Conservation (phyloP, 495 filamentous ascomycete genomes). For the Glonium stellatum region DNA sequence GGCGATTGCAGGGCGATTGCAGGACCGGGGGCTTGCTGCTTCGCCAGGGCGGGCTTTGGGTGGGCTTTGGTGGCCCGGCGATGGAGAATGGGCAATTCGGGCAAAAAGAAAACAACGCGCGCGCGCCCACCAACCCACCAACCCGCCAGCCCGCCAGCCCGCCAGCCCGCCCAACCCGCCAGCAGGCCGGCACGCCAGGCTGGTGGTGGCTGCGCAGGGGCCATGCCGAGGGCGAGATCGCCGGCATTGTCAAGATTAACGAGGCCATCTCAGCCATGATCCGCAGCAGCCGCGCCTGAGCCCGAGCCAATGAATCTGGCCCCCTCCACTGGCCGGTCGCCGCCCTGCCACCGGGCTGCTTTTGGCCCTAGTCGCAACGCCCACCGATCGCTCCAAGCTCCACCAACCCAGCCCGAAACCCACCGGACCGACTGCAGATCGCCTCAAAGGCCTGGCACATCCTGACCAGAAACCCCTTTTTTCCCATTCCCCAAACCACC, state of each 20-base stretch:
- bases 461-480: not conserved
- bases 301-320: not conserved
- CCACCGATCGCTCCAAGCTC: not conserved
- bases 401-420: not conserved
- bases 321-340: not conserved
- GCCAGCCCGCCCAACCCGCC: too few species aligned
- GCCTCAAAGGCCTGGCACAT: not conserved
- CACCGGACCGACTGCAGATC: not conserved
- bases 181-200: too few species aligned
- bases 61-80: too few species aligned
- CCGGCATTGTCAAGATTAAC: constrained; percentile 2
- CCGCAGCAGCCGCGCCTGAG: not conserved
- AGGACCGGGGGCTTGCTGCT: too few species aligned
- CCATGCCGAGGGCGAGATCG: not conserved
- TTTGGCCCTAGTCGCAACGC: not conserved
- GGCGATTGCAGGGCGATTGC: too few species aligned
- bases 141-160: too few species aligned
- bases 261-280: not conserved
- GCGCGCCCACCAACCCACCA: too few species aligned
- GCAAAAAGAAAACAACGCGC: too few species aligned
- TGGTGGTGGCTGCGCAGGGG: not conserved
- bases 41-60: too few species aligned
- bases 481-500: not conserved
- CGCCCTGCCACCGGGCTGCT: not conserved
- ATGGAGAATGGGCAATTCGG: too few species aligned